Percentiles rank a stretch among this genome's conserved stretches.
phyloP scores from a whole-genome alignment of 176 grass and related monocot genomes.

The Triticum turgidum region DNA sequence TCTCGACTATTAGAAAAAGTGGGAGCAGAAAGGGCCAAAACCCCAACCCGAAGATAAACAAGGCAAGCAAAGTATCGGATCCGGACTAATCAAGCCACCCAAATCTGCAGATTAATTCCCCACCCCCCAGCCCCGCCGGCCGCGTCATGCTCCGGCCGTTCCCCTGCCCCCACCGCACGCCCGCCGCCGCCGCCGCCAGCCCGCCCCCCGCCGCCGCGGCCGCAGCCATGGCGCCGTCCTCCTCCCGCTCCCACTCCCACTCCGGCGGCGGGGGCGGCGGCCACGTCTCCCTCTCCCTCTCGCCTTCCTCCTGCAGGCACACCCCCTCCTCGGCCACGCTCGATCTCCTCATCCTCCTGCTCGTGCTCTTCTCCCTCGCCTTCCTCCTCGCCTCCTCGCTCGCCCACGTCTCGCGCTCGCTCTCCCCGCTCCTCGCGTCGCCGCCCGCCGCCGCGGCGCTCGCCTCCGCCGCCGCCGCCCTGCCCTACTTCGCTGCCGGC shows the following conservation, averaged over 20 bases:
- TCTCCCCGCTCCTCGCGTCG: constrained; percentile 55
- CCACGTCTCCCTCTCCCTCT: constrained; percentile 40
- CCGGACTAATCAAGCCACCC: constrained; percentile 21
- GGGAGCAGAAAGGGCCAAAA: constrained; percentile 21
- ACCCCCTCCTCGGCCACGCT: constrained; percentile 78
- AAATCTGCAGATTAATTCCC: constrained; percentile 25
- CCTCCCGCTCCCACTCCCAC: constrained; percentile 21
- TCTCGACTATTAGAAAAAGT: background rate
- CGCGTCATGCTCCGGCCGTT: constrained; percentile 61
- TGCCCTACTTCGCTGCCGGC: constrained; percentile 47
- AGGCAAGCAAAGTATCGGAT: constrained; percentile 57
- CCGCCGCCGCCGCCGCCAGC: constrained; percentile 3
- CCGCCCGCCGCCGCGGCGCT: constrained; percentile 23
- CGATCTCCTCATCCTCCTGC: constrained; percentile 91
- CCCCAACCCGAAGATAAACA: constrained; percentile 31
- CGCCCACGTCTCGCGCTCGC: constrained; percentile 59
- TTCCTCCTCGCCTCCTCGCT: constrained; percentile 80
- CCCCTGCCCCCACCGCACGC: constrained; percentile 27
- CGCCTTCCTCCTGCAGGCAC: constrained; percentile 59
- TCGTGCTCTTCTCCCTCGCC: constrained; percentile 70
- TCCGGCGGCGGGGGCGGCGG: constrained; percentile 27
- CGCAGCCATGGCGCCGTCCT: constrained; percentile 38
- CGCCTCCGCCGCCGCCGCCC: constrained; percentile 17
- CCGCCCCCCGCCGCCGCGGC: constrained; percentile 8
- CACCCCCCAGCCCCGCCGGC: background rate